Conservation (phyloP, 495 filamentous ascomycete genomes). For the Penicillium angulare region DNA sequence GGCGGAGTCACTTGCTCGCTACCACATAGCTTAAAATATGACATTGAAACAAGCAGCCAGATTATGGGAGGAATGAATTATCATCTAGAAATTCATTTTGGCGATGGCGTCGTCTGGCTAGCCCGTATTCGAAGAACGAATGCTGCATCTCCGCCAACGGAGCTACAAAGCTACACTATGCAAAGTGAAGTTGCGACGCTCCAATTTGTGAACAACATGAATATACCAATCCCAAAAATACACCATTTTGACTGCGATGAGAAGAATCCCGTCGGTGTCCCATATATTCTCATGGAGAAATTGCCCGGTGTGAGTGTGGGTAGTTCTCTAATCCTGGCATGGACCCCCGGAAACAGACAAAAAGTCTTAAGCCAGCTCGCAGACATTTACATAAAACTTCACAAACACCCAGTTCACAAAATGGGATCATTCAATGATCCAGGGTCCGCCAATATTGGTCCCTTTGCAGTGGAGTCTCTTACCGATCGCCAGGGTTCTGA, state of each 20-base stretch:
- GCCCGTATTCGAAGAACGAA: conserved; percentile 26
- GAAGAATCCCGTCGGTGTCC: conserved; percentile 33
- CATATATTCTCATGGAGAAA: conserved; percentile 45
- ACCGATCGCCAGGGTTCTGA: conserved; percentile 18
- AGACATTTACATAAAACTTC: conserved; percentile 40
- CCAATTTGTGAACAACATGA: conserved; percentile 27
- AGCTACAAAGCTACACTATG: conserved; percentile 29
- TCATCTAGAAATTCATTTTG: conserved; percentile 26
- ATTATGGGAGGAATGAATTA: conserved; percentile 41
- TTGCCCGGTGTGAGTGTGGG: conserved; percentile 32
- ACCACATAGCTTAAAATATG: conserved; percentile 23
- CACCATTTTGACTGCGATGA: conserved; percentile 28
- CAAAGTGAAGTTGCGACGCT: conserved; percentile 34
- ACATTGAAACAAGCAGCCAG: conserved; percentile 22
- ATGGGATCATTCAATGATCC: conserved; percentile 28
- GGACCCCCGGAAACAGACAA: conserved; percentile 21
- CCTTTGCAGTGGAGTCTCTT: conserved; percentile 32
- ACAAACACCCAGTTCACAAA: conserved; percentile 27
- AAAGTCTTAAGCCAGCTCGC: conserved; percentile 39
- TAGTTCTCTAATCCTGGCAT: conserved; percentile 19
- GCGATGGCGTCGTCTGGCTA: conserved; percentile 28
- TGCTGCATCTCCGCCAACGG: conserved; percentile 30
- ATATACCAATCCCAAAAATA: conserved; percentile 27
- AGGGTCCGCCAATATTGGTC: conserved; percentile 20
- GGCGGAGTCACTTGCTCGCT: conserved; percentile 25